phyloP scores from a whole-genome alignment of 306 rosid species.

The Potentilla sterilis region DNA sequence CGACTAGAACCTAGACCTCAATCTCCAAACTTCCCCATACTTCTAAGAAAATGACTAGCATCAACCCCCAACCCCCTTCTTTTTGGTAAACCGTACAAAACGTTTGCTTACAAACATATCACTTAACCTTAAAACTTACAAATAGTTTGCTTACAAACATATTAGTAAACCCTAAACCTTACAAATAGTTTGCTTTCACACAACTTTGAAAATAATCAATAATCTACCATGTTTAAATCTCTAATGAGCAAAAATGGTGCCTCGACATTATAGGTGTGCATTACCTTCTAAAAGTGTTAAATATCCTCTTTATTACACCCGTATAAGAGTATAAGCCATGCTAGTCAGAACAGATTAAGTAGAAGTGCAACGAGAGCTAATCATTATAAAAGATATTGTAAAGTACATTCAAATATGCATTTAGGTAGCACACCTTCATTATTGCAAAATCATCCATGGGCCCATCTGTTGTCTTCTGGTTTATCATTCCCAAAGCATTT shows the following conservation, averaged over 20 bases:
- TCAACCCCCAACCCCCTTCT: no score
- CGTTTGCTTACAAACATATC: no score
- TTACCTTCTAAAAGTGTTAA: not conserved
- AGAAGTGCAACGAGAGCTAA: not conserved
- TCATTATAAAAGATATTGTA: not conserved
- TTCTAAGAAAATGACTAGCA: not conserved
- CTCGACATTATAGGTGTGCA: not conserved
- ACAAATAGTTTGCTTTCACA: not conserved
- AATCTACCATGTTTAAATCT: not conserved
- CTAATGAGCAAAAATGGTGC: not conserved
- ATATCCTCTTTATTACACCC: not conserved
- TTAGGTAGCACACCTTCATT: slow-evolving; percentile 69
- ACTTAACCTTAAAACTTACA: no score
- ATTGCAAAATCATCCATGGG: slow-evolving; percentile 93
- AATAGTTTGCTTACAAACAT: no score
- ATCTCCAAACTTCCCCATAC: not conserved
- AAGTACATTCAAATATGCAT: not conserved
- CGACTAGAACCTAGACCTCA: not conserved
- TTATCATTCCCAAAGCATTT: slow-evolving; percentile 82
- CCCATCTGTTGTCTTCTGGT: slow-evolving; percentile 66
- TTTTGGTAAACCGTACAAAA: not conserved
- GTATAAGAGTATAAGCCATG: not conserved
- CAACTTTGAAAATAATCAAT: not conserved
- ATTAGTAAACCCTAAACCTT: no score
- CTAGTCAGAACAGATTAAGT: not conserved